A percentile compares a stretch with the other conserved stretches of the same genome.
These are phyloP conservation scores for Albizia julibrissin DNA, from an alignment of 306 rosid genomes.

Conservation along the genomic window DNA sequence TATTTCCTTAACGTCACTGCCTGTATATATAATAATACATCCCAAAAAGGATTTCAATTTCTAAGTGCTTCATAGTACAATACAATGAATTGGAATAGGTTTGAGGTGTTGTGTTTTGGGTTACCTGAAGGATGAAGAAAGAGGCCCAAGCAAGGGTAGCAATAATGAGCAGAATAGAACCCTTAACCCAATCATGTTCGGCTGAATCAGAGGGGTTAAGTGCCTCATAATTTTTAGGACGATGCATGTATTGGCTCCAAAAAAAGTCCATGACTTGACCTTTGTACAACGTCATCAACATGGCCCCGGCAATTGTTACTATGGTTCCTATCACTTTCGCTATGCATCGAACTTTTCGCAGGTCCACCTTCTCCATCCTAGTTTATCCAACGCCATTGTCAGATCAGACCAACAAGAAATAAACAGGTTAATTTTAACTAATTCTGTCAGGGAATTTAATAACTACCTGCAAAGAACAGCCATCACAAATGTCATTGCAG, in stretches of 20 bases:
- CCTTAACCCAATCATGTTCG: slow-evolving; percentile 75
- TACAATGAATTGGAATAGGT: neutral
- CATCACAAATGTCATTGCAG: slow-evolving; percentile 92
- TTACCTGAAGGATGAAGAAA: slow-evolving; percentile 87
- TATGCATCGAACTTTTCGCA: slow-evolving; percentile 59
- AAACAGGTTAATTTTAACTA: neutral
- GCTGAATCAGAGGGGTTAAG: slow-evolving; percentile 29
- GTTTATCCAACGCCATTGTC: slow-evolving; percentile 26
- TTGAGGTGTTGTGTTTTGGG: neutral
- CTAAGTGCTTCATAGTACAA: neutral
- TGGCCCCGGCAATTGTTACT: slow-evolving; percentile 82
- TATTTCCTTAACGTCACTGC: slow-evolving; percentile 71
- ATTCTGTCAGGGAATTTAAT: neutral
- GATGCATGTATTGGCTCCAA: slow-evolving; percentile 51
- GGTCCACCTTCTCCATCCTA: slow-evolving; percentile 84
- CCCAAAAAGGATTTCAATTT: neutral
- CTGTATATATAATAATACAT: slow-evolving; percentile 24
- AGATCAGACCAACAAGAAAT: neutral
- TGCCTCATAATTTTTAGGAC: slow-evolving; percentile 37
- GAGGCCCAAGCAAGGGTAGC: slow-evolving; percentile 94
- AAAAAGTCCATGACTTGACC: slow-evolving; percentile 66
- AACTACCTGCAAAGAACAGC: slow-evolving; percentile 74
- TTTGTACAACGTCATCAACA: slow-evolving; percentile 93
- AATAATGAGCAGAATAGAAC: slow-evolving; percentile 78
- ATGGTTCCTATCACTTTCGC: slow-evolving; percentile 83